Conservation (phyloP, 2,329 filamentous ascomycete genomes). For the Metarhizium anisopliae region DNA sequence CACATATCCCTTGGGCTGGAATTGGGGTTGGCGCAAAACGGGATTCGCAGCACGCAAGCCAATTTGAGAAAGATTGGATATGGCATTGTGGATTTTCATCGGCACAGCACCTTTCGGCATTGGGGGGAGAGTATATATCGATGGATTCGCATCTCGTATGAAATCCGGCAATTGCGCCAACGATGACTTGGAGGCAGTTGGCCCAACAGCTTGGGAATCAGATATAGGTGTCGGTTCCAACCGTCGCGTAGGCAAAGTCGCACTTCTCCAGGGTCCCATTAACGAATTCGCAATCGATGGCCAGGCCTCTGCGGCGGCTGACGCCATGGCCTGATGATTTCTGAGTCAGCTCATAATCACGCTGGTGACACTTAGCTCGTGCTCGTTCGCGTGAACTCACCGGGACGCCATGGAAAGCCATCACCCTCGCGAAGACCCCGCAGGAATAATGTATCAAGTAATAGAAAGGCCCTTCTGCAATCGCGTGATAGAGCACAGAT, state of each 20-base stretch:
- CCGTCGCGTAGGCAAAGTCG: slow-evolving; percentile 5
- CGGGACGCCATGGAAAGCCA: slow-evolving; percentile 22
- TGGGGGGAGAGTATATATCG: not conserved
- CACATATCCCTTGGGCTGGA: slow-evolving; percentile 11
- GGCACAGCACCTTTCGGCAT: slow-evolving; percentile 3
- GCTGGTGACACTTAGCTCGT: not conserved
- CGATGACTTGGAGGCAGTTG: slow-evolving; percentile 6
- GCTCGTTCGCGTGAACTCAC: slow-evolving; percentile 9
- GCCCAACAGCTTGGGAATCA: slow-evolving; percentile 7
- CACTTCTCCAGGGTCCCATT: slow-evolving; percentile 22
- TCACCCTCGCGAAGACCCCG: slow-evolving; percentile 3
- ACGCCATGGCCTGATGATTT: slow-evolving; percentile 28
- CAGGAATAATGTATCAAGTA: not conserved
- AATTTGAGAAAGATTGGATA: slow-evolving; percentile 17
- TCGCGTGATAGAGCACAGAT: not conserved
- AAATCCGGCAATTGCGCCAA: slow-evolving; percentile 18
- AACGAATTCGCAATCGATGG: slow-evolving; percentile 35
- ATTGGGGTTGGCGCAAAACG: slow-evolving; percentile 17
- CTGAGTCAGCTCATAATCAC: slow-evolving; percentile 10
- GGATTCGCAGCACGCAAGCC: slow-evolving; percentile 21
- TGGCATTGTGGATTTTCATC: slow-evolving; percentile 10
- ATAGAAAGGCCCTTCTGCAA: not conserved
- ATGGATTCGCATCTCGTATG: slow-evolving; percentile 13
- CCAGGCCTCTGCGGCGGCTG: slow-evolving; percentile 34
- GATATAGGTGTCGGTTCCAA: slow-evolving; percentile 3